These are phyloP conservation scores for Calonectria henricotiae DNA, from an alignment of 2,329 filamentous ascomycete species.

Conservation along the genomic window DNA sequence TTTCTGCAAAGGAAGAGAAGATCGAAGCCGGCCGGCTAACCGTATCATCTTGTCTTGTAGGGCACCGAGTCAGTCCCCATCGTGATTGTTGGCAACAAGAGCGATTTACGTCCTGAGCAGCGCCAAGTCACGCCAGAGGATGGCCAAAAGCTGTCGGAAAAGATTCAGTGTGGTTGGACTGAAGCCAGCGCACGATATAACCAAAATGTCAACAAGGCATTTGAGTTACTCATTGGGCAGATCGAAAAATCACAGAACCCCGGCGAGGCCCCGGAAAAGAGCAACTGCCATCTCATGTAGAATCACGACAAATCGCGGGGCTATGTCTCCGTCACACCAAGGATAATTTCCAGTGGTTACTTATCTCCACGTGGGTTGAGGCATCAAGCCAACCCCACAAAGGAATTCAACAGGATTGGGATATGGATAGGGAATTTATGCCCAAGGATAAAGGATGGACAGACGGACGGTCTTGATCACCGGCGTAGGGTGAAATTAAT, in stretches of 20 bases:
- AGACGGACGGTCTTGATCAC: constrained; percentile 25
- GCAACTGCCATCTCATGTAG: constrained; percentile 90
- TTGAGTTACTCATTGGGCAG: constrained; percentile 94
- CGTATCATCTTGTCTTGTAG: constrained; percentile 63
- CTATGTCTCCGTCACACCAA: constrained; percentile 5
- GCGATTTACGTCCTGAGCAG: constrained; percentile 92
- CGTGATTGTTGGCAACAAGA: constrained; percentile 97
- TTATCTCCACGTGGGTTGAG: neutral
- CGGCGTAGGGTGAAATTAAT: constrained; percentile 31
- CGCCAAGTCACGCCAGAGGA: constrained; percentile 91
- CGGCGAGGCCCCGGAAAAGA: constrained; percentile 83
- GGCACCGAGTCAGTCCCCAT: constrained; percentile 94
- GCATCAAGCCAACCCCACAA: constrained; percentile 8
- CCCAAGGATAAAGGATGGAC: constrained; percentile 16
- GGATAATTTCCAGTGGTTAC: neutral
- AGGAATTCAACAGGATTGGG: constrained; percentile 13
- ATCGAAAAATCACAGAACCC: constrained; percentile 97
- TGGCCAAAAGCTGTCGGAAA: constrained; percentile 86
- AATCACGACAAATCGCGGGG: constrained; percentile 4
- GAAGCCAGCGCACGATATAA: constrained; percentile 96
- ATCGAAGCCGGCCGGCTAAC: constrained; percentile 3
- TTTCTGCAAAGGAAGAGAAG: neutral
- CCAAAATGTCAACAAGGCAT: constrained; percentile 92
- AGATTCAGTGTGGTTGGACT: constrained; percentile 93
- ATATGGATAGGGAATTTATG: constrained; percentile 9